phyloP scores from a whole-genome alignment of 139 green algal genomes.

The Nannochloris sp. region DNA sequence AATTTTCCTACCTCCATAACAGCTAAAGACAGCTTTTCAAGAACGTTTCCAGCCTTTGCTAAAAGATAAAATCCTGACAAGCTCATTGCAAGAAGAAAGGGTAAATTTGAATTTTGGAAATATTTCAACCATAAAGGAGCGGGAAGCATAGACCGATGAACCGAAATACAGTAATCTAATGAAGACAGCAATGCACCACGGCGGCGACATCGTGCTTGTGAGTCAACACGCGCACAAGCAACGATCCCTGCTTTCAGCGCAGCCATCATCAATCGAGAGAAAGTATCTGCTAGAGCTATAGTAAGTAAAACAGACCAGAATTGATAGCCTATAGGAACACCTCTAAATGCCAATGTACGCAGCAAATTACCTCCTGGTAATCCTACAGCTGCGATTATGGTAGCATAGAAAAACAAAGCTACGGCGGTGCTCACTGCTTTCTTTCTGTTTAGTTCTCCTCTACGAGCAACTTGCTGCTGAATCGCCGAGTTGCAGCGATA shows the following conservation, averaged over 20 bases:
- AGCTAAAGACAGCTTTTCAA: slow-evolving; percentile 19
- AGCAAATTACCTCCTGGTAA: slow-evolving; percentile 6
- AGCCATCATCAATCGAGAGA: slow-evolving; percentile 12
- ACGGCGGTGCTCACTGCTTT: slow-evolving; percentile 13
- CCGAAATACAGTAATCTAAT: slow-evolving; percentile 36
- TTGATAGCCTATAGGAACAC: neutral
- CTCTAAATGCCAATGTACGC: neutral
- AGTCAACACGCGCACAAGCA: slow-evolving; percentile 9
- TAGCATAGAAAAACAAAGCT: neutral
- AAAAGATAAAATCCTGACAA: slow-evolving; percentile 46
- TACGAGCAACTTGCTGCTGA: slow-evolving; percentile 25
- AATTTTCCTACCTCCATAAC: slow-evolving; percentile 25
- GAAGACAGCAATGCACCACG: slow-evolving; percentile 35
- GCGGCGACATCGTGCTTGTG: neutral
- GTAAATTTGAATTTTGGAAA: neutral
- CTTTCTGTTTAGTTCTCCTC: neutral
- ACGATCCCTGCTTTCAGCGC: slow-evolving; percentile 40
- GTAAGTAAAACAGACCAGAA: neutral
- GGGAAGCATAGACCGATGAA: slow-evolving; percentile 47
- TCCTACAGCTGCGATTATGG: slow-evolving; percentile 1
- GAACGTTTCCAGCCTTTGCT: slow-evolving; percentile 38
- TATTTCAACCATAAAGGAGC: slow-evolving; percentile 43
- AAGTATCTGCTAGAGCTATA: neutral
- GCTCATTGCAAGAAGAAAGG: neutral
- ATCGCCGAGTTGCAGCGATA: slow-evolving; percentile 14